phyloP scores from a whole-genome alignment of 2,329 filamentous ascomycete species.

The Aspergillus sojae region DNA sequence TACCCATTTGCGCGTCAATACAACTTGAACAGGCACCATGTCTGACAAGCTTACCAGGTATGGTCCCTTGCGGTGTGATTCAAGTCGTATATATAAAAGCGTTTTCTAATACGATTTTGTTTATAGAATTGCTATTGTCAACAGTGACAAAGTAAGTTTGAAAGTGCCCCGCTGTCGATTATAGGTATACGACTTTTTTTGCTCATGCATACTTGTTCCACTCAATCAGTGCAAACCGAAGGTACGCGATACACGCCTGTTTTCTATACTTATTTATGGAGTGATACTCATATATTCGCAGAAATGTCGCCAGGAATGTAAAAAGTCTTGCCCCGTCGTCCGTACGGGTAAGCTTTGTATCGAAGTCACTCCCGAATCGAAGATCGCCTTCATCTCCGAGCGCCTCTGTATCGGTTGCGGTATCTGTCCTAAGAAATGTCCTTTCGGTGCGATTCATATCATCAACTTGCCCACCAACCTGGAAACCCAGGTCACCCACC shows the following conservation, averaged over 20 bases:
- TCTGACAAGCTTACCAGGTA: constrained; percentile 94
- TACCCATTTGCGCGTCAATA: constrained; percentile 10
- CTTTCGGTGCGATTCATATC: constrained; percentile 97
- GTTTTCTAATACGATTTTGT: constrained; percentile 18
- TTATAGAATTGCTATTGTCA: constrained; percentile 94
- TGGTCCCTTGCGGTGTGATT: constrained; percentile 28
- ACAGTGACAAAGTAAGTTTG: constrained; percentile 82
- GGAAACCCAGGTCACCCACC: constrained; percentile 95
- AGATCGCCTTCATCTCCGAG: constrained; percentile 98
- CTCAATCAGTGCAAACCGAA: constrained; percentile 77
- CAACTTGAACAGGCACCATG: constrained; percentile 60
- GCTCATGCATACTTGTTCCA: constrained; percentile 43
- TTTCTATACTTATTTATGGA: neutral
- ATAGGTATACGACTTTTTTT: constrained; percentile 27
- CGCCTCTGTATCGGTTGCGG: constrained; percentile 95
- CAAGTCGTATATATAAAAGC: neutral
- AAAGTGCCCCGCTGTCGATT: constrained; percentile 37
- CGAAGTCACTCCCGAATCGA: constrained; percentile 84
- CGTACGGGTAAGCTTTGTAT: constrained; percentile 97
- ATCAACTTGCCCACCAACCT: constrained; percentile 99
- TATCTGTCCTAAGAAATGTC: constrained; percentile 99
- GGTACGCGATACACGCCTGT: constrained; percentile 50
- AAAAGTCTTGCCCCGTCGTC: constrained; percentile 97
- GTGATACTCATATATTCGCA: constrained; percentile 44
- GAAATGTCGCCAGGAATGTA: constrained; percentile 99